Evolutionary conservation across 108 stramenopile genomes (phyloP).

Genomic region (Cyclostephanos invisitatus): DNA sequence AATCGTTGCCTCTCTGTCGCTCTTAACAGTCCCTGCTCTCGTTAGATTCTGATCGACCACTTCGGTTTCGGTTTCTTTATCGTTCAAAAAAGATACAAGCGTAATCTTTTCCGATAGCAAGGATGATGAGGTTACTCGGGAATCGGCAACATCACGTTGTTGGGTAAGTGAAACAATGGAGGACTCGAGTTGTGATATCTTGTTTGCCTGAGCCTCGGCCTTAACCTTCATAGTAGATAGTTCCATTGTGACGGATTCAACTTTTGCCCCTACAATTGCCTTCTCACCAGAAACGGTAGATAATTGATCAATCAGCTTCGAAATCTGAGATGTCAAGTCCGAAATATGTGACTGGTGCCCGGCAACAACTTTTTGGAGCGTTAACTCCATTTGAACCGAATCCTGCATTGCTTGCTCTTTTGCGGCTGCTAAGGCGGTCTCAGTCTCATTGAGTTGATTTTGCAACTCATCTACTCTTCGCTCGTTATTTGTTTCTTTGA

Average conservation of each 20-base stretch:
- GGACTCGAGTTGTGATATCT: conserved; percentile 9
- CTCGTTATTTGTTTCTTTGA: background rate
- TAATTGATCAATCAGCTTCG: conserved; percentile 10
- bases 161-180: conserved; percentile 2
- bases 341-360: conserved; percentile 7
- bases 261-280: background rate
- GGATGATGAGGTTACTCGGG: conserved; percentile 2
- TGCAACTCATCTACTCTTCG: background rate
- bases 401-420: background rate
- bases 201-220: conserved; percentile 9
- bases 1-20: conserved; percentile 18
- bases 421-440: conserved; percentile 1
- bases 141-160: conserved; percentile 8
- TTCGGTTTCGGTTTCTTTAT: background rate
- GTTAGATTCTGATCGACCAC: background rate
- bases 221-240: conserved; percentile 8
- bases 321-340: conserved; percentile 6
- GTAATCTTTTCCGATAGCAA: background rate
- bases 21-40: background rate
- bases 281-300: conserved; percentile 3
- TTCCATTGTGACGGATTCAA: conserved; percentile 1
- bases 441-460: background rate
- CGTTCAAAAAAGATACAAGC: background rate
- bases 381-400: conserved; percentile 6
- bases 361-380: background rate